Conservation (phyloP, 2,329 filamentous ascomycete genomes). For the Chaetomiaceae sp. region DNA sequence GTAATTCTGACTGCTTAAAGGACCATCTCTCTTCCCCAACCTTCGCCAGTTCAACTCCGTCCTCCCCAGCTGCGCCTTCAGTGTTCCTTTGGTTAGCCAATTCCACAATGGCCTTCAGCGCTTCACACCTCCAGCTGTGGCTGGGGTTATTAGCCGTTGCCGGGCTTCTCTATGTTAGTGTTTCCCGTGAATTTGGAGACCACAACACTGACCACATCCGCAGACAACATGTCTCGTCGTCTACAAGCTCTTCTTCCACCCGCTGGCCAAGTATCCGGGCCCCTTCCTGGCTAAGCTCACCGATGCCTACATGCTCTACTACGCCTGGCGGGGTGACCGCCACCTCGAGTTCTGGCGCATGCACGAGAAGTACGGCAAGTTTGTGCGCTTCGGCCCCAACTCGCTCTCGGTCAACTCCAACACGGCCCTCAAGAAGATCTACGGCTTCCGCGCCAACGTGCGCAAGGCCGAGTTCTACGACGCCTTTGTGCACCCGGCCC, state of each 20-base stretch:
- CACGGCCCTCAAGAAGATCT: conserved; percentile 62
- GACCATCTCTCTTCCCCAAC: neutral
- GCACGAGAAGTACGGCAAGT: conserved; percentile 65
- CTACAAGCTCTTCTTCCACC: conserved; percentile 61
- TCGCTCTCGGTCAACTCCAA: conserved; percentile 72
- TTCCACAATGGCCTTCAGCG: conserved; percentile 23
- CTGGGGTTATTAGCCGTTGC: conserved; percentile 36
- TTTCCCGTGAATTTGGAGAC: neutral
- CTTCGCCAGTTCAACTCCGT: neutral
- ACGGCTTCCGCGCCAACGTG: conserved; percentile 60
- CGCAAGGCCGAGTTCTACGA: conserved; percentile 70
- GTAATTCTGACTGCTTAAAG: conserved; percentile 2
- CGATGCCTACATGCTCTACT: conserved; percentile 64
- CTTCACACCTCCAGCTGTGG: conserved; percentile 39
- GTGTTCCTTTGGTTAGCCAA: neutral
- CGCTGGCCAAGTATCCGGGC: conserved; percentile 60
- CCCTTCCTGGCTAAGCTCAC: conserved; percentile 60
- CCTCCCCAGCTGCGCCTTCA: neutral
- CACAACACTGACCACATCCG: neutral
- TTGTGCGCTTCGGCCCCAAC: conserved; percentile 74
- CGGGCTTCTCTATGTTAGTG: conserved; percentile 40
- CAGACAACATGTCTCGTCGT: conserved; percentile 42
- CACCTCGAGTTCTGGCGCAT: conserved; percentile 68
- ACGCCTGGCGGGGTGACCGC: conserved; percentile 69
- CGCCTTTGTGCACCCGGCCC: conserved; percentile 64